Conservation (phyloP, 1,139 yeast genomes). For the Spathaspora sp. region DNA sequence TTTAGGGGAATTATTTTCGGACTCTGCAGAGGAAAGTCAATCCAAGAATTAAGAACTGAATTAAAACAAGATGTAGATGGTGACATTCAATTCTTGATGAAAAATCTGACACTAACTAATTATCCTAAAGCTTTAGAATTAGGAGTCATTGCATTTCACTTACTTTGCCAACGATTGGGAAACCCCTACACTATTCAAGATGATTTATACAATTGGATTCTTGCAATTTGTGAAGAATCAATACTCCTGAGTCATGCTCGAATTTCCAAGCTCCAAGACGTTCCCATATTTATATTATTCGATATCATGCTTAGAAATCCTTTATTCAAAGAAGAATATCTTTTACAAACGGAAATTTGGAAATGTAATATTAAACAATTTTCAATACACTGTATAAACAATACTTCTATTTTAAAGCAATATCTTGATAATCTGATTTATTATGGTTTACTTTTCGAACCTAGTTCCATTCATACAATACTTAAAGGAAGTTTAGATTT, state of each 20-base stretch:
- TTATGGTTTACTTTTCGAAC: constrained; percentile 26
- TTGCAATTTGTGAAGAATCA: constrained; percentile 24
- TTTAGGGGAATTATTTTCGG: neutral
- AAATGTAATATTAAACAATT: constrained; percentile 18
- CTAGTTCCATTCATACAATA: constrained; percentile 19
- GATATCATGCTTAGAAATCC: constrained; percentile 42
- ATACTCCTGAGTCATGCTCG: constrained; percentile 29
- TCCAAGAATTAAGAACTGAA: neutral
- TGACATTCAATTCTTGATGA: constrained; percentile 1
- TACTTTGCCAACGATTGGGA: constrained; percentile 5
- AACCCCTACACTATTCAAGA: constrained; percentile 7
- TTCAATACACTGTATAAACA: constrained; percentile 17
- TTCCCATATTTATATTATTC: constrained; percentile 36
- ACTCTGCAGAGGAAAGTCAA: neutral
- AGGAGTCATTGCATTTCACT: constrained; percentile 11
- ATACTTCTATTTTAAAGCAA: constrained; percentile 19
- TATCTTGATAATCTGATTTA: constrained; percentile 27
- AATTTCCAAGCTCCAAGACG: constrained; percentile 24
- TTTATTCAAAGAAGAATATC: constrained; percentile 27
- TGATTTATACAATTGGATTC: constrained; percentile 29
- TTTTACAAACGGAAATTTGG: constrained; percentile 43
- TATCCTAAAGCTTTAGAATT: constrained; percentile 5
- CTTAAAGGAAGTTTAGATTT: constrained; percentile 17
- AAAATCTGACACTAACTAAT: neutral
- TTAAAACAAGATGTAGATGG: neutral